Evolutionary conservation across 176 grass and related monocot species (phyloP).

Genomic region (Juncus inflexus): DNA sequence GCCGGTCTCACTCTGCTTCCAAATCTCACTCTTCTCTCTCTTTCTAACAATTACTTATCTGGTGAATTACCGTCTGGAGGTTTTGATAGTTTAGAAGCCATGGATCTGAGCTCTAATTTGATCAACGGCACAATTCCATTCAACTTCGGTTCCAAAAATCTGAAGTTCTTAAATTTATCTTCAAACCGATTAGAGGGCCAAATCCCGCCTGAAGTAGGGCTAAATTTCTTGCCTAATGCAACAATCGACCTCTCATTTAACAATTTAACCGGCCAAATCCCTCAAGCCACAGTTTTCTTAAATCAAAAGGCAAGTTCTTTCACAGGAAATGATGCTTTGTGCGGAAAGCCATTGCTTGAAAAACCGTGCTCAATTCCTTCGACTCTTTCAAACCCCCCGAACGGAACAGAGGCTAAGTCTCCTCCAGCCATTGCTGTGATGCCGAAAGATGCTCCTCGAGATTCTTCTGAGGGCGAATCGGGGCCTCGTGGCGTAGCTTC

Average conservation of each 20-base stretch:
- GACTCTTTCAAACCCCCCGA: conserved; percentile 63
- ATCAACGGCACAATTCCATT: conserved; percentile 55
- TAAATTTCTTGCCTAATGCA: conserved; percentile 41
- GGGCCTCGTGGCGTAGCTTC: not conserved
- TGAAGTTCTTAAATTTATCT: conserved; percentile 63
- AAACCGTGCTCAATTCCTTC: conserved; percentile 63
- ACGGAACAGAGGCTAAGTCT: conserved; percentile 46
- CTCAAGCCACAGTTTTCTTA: conserved; percentile 42
- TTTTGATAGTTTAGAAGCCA: conserved; percentile 42
- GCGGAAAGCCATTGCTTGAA: conserved; percentile 54
- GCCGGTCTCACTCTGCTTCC: conserved; percentile 35
- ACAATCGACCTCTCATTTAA: conserved; percentile 74
- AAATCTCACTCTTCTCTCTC: conserved; percentile 43
- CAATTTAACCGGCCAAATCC: conserved; percentile 68
- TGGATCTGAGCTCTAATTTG: conserved; percentile 67
- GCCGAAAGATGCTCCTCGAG: conserved; percentile 42
- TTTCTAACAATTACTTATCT: conserved; percentile 57
- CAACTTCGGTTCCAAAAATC: conserved; percentile 42
- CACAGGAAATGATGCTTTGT: conserved; percentile 65
- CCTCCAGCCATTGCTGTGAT: conserved; percentile 92
- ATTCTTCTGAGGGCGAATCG: conserved; percentile 9
- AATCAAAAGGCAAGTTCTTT: conserved; percentile 48
- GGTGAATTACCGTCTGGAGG: conserved; percentile 47
- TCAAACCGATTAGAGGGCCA: conserved; percentile 52
- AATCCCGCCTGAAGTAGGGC: conserved; percentile 36